A percentile compares a stretch with the other conserved stretches of the same genome.
Conservation (phyloP, 2,329 filamentous ascomycete genomes). For the Elsinoe ampelina region DNA sequence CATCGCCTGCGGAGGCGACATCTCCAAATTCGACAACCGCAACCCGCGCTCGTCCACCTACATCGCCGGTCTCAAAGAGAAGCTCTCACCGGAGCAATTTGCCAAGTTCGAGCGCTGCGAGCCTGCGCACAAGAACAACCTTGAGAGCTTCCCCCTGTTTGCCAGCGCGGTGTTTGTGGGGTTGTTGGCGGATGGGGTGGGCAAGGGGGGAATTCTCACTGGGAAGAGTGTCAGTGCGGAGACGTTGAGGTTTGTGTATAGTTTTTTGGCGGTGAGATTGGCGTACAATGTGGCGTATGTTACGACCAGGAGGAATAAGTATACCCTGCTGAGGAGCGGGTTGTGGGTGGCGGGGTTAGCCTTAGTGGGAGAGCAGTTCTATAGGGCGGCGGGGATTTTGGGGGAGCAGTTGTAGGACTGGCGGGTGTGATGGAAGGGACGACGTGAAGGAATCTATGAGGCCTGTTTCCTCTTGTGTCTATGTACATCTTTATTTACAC, state of each 20-base stretch:
- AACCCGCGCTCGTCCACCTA: conserved; percentile 32
- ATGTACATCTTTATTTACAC: neutral
- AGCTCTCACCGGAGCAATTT: conserved; percentile 29
- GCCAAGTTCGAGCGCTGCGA: conserved; percentile 37
- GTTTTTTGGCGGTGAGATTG: conserved; percentile 29
- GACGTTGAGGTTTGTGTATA: conserved; percentile 30
- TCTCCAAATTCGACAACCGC: conserved; percentile 34
- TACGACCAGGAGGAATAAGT: conserved; percentile 22
- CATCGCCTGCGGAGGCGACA: conserved; percentile 30
- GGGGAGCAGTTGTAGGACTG: neutral
- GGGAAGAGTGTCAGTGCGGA: conserved; percentile 15
- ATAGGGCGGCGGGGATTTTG: conserved; percentile 20
- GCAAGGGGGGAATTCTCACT: conserved; percentile 21
- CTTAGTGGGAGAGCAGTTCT: conserved; percentile 25
- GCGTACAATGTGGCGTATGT: conserved; percentile 33
- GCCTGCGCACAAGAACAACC: conserved; percentile 37
- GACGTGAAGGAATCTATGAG: neutral
- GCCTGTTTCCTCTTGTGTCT: neutral
- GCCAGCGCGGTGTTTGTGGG: conserved; percentile 35
- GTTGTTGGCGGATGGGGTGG: conserved; percentile 32
- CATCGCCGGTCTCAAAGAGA: conserved; percentile 30
- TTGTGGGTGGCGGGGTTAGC: conserved; percentile 24
- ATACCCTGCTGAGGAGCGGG: conserved; percentile 21
- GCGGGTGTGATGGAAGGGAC: neutral
- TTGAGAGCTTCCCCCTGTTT: conserved; percentile 41